Conservation (phyloP, 2,329 filamentous ascomycete species). For the Colletotrichum melonis region DNA sequence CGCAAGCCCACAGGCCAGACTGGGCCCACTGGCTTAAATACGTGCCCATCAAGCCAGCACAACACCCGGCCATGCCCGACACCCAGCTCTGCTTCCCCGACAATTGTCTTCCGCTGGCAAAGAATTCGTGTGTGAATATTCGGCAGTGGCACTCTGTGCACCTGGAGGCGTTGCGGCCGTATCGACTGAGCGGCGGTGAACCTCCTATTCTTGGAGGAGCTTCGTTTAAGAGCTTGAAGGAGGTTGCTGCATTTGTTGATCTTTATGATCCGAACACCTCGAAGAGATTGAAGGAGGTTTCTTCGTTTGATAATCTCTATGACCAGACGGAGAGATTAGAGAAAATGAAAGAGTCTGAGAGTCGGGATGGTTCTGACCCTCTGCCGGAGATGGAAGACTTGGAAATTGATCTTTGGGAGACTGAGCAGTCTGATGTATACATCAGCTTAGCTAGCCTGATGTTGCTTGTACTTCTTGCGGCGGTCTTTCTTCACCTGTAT, state of each 20-base stretch:
- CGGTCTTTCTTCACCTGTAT: background rate
- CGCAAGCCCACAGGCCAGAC: background rate
- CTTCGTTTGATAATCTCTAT: fast-evolving
- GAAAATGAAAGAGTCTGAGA: background rate
- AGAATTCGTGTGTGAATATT: background rate
- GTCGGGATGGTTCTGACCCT: too few relatives aligned
- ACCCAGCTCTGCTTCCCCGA: background rate
- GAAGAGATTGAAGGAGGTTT: background rate
- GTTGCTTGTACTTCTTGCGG: background rate
- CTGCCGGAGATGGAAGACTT: background rate
- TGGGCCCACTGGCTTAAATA: background rate
- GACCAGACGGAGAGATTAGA: background rate
- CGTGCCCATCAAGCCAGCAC: background rate
- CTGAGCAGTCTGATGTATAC: background rate
- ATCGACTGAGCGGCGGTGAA: background rate
- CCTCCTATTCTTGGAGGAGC: background rate
- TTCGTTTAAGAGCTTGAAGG: background rate
- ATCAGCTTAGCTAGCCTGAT: background rate
- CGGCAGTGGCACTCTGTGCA: background rate
- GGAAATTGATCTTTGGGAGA: too few relatives aligned
- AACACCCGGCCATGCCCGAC: background rate
- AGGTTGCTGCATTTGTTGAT: background rate
- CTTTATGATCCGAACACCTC: background rate
- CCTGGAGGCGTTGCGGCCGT: background rate
- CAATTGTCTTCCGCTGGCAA: background rate